Base-by-base conservation (phyloP, 2,329 filamentous ascomycete genomes). In the Fusarium cicatricum region DNA sequence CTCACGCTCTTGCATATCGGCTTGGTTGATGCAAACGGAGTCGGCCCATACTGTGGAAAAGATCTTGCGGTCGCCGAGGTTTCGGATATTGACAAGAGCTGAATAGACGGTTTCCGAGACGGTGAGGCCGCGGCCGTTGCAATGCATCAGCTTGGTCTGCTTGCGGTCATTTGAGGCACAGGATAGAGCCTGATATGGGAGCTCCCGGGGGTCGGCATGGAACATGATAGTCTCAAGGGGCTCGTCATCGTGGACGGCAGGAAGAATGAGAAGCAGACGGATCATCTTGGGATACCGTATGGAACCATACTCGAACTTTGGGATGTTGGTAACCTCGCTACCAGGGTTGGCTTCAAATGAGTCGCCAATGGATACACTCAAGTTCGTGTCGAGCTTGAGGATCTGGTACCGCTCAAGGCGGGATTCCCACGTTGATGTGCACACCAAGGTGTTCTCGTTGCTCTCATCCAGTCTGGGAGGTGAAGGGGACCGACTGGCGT, bases 371-470 rank as follows among this genome's bases (percentile, higher is more conserved):
- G 46, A 49, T 15, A 49, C 46, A 19, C 46, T 49, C 17, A 49
- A 23, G 46, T 41, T 49, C 37, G 36, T 42, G 37, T 49, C 46
- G 19, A 49, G 46, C 29, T 49, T 49, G 19, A 49, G 46, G 21
- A 49, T 49, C 21, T 41, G 46, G 16, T 49, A 49, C 17, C 38
- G 29, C 46, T 49, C 46, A 17, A 49, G 17, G 15, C 46, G 46
- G 38, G 37, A 49, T 37, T 49, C 46, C 46, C 46, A 49, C 17
- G 46, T 42, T 19, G 46, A 42, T 5, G 46, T 49, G 37, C 46
- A 49, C 37, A 49, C 46, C 46, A 49, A 49, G 37, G 46, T 49
- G 37, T 49, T 49, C 46, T 49, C 46, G 15, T 42, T 49, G 46
- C 37, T 49, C 46, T 49, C 46, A 12, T 49, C 46, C 37, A 49